These are phyloP conservation scores for Plasmodium adleri DNA, from an alignment of 169 alveolate species.

Conservation along the genomic window DNA sequence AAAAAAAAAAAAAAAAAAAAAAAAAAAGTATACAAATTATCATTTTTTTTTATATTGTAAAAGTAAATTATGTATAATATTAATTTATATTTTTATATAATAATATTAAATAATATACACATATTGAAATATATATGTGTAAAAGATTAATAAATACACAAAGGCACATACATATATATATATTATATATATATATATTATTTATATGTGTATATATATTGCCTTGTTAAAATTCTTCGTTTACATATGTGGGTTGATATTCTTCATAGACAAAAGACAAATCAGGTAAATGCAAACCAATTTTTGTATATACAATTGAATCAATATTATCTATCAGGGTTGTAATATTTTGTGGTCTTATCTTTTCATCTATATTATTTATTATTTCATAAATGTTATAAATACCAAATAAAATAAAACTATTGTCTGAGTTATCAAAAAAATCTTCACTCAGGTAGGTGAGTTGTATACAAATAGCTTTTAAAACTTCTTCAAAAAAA, in stretches of 20 bases:
- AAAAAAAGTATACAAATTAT: too few species aligned
- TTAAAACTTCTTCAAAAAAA: conserved; percentile 60
- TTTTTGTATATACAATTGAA: conserved; percentile 44
- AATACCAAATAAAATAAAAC: conserved; percentile 75
- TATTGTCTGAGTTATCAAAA: conserved; percentile 71
- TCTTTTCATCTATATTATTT: conserved; percentile 15
- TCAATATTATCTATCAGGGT: conserved; percentile 52
- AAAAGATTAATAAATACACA: not conserved
- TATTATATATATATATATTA: not conserved
- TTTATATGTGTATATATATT: too few species aligned
- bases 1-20: too few species aligned
- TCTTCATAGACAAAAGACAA: conserved; percentile 71
- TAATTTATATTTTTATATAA: too few species aligned
- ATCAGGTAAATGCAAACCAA: conserved; percentile 75
- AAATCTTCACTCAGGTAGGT: conserved; percentile 71
- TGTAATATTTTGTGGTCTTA: conserved; percentile 6
- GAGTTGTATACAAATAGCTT: conserved; percentile 37
- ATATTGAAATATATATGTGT: too few species aligned
- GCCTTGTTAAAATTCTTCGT: conserved; percentile 10
- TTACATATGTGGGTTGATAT: conserved; percentile 75
- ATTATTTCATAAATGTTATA: conserved; percentile 72
- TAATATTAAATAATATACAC: too few species aligned
- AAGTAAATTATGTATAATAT: too few species aligned
- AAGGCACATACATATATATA: not conserved
- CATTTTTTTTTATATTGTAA: too few species aligned